A percentile compares a stretch with the other conserved stretches of the same genome.
Conservation (phyloP, 1,284 basidiomycete species). For the Boletus sp. region DNA sequence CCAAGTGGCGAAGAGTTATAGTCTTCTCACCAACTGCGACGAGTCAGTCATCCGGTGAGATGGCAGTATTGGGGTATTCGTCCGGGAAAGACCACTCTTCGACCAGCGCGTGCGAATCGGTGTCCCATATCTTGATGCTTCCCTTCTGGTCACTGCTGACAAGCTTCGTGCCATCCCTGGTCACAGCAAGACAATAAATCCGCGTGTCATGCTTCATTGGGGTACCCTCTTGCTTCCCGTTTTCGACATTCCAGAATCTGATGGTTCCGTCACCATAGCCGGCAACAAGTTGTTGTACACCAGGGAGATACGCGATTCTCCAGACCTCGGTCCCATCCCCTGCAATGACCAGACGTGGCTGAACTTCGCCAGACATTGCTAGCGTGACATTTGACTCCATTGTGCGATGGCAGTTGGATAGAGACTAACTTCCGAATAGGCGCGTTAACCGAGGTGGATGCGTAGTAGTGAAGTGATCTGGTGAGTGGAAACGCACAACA, state of each 20-base stretch:
- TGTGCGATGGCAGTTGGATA: not conserved
- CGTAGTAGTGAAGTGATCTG: not conserved
- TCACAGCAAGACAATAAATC: not conserved
- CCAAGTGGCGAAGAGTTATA: not conserved
- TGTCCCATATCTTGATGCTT: not conserved
- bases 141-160: not conserved
- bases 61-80: not conserved
- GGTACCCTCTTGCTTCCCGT: not conserved
- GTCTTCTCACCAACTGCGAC: not conserved
- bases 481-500: not conserved
- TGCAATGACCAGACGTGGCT: not conserved
- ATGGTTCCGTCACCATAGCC: not conserved
- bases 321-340: not conserved
- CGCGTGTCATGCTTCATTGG: not conserved
- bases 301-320: not conserved
- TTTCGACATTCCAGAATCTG: not conserved
- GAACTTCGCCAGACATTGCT: not conserved
- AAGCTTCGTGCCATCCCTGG: not conserved
- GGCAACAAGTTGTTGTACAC: not conserved
- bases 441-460: not conserved
- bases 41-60: not conserved
- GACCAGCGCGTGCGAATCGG: not conserved
- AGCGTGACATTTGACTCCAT: not conserved
- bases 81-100: not conserved
- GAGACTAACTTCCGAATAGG: not conserved